phyloP scores from a whole-genome alignment of 148 eudicot species.

The Camellia lanceoleosa region DNA sequence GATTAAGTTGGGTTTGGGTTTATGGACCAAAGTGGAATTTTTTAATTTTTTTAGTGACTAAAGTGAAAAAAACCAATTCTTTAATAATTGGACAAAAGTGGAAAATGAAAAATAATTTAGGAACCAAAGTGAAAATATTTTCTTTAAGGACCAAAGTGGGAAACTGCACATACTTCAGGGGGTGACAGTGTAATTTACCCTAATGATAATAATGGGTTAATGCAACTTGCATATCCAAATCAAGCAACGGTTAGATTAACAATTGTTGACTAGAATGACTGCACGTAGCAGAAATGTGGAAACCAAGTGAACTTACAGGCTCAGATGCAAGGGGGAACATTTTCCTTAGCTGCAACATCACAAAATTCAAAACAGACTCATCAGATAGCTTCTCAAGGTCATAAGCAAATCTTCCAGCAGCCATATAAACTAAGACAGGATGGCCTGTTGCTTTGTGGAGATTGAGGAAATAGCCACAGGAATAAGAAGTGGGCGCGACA shows the following conservation, averaged over 20 bases:
- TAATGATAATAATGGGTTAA: neutral
- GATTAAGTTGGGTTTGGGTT: too few species aligned
- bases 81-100: too few species aligned
- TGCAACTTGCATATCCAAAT: neutral
- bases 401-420: slow-evolving; percentile 85
- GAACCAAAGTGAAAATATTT: too few species aligned
- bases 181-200: too few species aligned
- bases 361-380: slow-evolving; percentile 66
- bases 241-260: neutral
- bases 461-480: slow-evolving; percentile 97
- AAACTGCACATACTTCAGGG: too few species aligned
- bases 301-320: slow-evolving; percentile 60
- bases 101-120: too few species aligned
- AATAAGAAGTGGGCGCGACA: slow-evolving; percentile 83
- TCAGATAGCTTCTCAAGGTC: slow-evolving; percentile 92
- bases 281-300: neutral
- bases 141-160: too few species aligned
- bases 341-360: slow-evolving; percentile 85
- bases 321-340: slow-evolving; percentile 85
- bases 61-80: too few species aligned
- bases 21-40: too few species aligned
- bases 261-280: neutral
- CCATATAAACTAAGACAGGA: slow-evolving; percentile 96
- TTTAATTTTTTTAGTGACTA: too few species aligned
- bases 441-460: slow-evolving; percentile 92